Base-by-base conservation (phyloP, 1,139 yeast species). In the Petasospora fabianii region DNA sequence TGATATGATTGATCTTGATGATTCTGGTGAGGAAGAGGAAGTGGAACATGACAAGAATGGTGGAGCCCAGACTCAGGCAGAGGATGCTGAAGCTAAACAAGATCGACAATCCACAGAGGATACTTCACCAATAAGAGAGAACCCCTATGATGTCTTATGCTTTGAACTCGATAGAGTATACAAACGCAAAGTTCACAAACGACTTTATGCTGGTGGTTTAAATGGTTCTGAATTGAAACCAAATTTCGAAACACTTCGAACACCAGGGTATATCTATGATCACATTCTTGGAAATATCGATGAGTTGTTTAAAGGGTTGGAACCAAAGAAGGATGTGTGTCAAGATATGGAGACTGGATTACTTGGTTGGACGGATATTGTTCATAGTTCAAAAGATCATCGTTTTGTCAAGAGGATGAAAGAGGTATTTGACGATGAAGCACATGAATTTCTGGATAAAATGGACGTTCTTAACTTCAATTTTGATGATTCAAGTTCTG, bases 141-240 rank as follows among this genome's bases (percentile, higher is more conserved):
- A 24, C 11, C 61, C 71, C 15, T 56, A 54, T 24, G 56, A 59
- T 4, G 58, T 58, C n/a, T 44, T 74, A n/a, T 50, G 61, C 17
- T 53, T 65, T 29, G 74, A 70, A 44, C 44, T 77, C 21, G 64
- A 65, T 24, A 61, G 75, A 1, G 29, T 65, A 3, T 55, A 71
- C 20, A 68, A 68, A 37, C 46, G 59, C 5, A 63, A 58, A 24
- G 57, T 75, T 3, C 40, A 44, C 16, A 13, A 30, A 8, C 6
- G 16, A 2, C 32, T 43, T n/a, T 13, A 22, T 11, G 10, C 26
- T 10, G 26, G 26, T 22, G 26, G 26, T 22, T 5, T 13, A 22
- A 32, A 32, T 28, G 18, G 21, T 8, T 3, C 8, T 9, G 19
- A 28, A n/a, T 15, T 32, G 14, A 26, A 11, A 13, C 34, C 34